phyloP scores from a whole-genome alignment of 768 basidiomycete species.

The Coprinopsis sp. region DNA sequence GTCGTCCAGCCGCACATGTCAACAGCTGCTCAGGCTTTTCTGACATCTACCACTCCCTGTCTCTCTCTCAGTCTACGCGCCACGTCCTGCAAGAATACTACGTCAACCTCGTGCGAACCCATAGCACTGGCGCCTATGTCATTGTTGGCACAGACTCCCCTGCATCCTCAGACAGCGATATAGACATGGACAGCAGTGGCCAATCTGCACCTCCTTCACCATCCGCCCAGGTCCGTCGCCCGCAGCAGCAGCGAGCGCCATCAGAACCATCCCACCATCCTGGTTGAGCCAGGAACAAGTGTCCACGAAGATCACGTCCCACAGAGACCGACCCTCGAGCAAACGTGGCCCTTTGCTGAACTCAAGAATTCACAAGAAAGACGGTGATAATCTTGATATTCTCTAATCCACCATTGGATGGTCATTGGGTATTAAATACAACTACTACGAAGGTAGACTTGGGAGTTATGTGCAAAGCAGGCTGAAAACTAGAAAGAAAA shows the following conservation, averaged over 20 bases:
- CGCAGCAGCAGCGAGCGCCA: conserved; percentile 20
- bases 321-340: conserved; percentile 69
- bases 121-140: conserved; percentile 57
- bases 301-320: conserved; percentile 39
- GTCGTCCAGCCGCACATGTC: conserved; percentile 17
- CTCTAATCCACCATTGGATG: neutral
- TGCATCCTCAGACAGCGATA: conserved; percentile 49
- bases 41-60: conserved; percentile 17
- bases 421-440: conserved; percentile 23
- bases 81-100: conserved; percentile 93
- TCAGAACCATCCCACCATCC: conserved; percentile 39
- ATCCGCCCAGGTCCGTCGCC: conserved; percentile 23
- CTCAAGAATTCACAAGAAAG: conserved; percentile 46
- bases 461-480: conserved; percentile 7
- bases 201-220: conserved; percentile 54
- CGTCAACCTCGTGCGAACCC: conserved; percentile 85
- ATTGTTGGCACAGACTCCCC: conserved; percentile 44
- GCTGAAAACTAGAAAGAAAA: conserved; percentile 13
- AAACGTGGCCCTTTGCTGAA: conserved; percentile 80
- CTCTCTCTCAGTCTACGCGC: conserved; percentile 67
- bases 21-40: neutral
- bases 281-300: conserved; percentile 35
- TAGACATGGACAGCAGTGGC: conserved; percentile 47
- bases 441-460: conserved; percentile 15
- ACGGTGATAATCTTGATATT: neutral